Conservation (phyloP, 2,329 filamentous ascomycete genomes). For the Domatiomyces globalis region DNA sequence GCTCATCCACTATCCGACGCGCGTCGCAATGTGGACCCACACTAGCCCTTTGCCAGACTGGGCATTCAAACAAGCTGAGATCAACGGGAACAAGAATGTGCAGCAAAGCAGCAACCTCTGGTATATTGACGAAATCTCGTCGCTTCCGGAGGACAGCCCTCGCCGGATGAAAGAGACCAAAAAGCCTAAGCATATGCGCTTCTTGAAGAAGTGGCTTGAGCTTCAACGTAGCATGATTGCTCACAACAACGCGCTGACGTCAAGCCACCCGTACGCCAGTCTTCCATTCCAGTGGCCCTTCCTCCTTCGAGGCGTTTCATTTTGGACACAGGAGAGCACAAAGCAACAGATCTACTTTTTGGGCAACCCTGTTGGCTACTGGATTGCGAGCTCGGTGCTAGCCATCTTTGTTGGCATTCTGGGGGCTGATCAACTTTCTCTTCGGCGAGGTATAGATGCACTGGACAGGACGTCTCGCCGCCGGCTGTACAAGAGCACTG, state of each 20-base stretch:
- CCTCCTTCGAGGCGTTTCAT: slow-evolving; percentile 89
- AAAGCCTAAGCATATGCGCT: slow-evolving; percentile 70
- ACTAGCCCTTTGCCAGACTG: slow-evolving; percentile 90
- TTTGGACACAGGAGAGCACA: slow-evolving; percentile 96
- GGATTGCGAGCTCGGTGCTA: slow-evolving; percentile 80
- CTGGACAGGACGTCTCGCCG: slow-evolving; percentile 82
- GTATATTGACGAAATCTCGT: slow-evolving; percentile 85
- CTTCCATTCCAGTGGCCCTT: slow-evolving; percentile 97
- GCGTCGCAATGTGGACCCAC: slow-evolving; percentile 99
- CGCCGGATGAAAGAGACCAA: slow-evolving; percentile 63
- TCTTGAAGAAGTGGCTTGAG: slow-evolving; percentile 90
- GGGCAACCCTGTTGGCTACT: slow-evolving; percentile 94
- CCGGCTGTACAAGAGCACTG: slow-evolving; percentile 93
- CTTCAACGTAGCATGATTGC: slow-evolving; percentile 97
- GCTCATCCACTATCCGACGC: slow-evolving; percentile 82
- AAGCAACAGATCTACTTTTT: slow-evolving; percentile 97
- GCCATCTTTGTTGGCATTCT: slow-evolving; percentile 89
- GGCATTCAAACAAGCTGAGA: slow-evolving; percentile 94
- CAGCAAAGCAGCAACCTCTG: slow-evolving; percentile 82
- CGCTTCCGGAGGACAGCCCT: slow-evolving; percentile 53
- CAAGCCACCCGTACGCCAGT: slow-evolving; percentile 89
- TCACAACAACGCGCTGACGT: slow-evolving; percentile 96
- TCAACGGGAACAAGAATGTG: slow-evolving; percentile 97
- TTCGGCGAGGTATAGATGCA: slow-evolving; percentile 83
- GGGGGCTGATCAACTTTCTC: slow-evolving; percentile 80